These are phyloP conservation scores for Saccharomycopsis selenospora DNA, from an alignment of 805 yeast genomes.

Conservation along the genomic window DNA sequence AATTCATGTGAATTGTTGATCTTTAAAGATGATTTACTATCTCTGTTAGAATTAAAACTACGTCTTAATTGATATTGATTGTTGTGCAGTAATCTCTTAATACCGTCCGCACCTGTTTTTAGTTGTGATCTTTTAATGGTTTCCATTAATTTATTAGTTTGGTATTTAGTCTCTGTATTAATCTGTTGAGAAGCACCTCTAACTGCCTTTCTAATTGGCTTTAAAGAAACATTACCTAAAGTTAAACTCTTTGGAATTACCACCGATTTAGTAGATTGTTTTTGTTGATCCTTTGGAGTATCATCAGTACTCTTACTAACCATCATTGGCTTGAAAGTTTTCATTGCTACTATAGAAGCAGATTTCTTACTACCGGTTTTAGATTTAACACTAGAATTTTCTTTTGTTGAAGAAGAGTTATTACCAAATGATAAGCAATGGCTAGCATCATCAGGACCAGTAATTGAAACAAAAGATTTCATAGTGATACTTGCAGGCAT, in stretches of 20 bases:
- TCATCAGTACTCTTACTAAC: background rate
- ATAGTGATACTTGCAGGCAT: constrained; percentile 1
- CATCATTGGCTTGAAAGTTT: too few relatives aligned
- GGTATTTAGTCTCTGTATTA: background rate
- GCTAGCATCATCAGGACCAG: background rate
- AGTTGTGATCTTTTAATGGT: background rate
- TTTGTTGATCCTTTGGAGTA: background rate
- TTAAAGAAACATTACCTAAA: constrained; percentile 1
- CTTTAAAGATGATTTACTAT: constrained; percentile 2
- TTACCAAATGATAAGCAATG: background rate
- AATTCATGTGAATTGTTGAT: constrained; percentile 14
- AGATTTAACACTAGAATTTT: too few relatives aligned
- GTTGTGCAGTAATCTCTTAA: too few relatives aligned
- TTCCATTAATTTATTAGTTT: background rate
- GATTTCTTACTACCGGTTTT: too few relatives aligned
- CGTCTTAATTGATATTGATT: background rate
- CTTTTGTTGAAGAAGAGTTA: background rate
- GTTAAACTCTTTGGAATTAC: background rate
- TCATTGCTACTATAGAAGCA: too few relatives aligned
- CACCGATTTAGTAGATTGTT: background rate
- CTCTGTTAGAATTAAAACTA: background rate
- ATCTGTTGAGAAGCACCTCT: background rate
- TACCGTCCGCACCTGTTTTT: background rate
- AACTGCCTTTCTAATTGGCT: constrained; percentile 5
- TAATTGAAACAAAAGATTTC: background rate